A percentile compares a stretch with the other conserved stretches of the same genome.
Evolutionary conservation across 2,329 filamentous ascomycete species (phyloP).

Genomic region (Colletotrichum noveboracense): DNA sequence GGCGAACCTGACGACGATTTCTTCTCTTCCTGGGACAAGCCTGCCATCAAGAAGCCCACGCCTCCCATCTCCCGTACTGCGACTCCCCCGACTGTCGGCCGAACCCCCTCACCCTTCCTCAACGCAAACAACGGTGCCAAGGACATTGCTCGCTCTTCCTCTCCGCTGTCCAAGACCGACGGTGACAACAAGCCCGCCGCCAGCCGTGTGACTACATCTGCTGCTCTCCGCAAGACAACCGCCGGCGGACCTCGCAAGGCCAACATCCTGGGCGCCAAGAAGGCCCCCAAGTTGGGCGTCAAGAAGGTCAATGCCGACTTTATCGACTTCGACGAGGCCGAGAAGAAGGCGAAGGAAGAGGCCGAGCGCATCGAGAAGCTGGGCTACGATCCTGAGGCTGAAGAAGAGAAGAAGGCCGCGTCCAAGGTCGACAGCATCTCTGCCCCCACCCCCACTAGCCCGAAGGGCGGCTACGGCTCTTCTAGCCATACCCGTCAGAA

Average conservation of each 20-base stretch:
- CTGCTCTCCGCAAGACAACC: conserved; percentile 80
- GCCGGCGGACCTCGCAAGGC: conserved; percentile 75
- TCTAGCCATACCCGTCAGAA: conserved; percentile 62
- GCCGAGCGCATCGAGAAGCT: conserved; percentile 94
- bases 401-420: conserved; percentile 57
- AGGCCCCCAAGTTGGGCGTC: conserved; percentile 82
- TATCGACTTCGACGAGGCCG: conserved; percentile 96
- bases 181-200: conserved; percentile 62
- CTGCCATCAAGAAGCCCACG: conserved; percentile 92
- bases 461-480: conserved; percentile 67
- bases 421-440: conserved; percentile 65
- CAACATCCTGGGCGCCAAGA: conserved; percentile 87
- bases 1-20: conserved; percentile 90
- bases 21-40: conserved; percentile 99
- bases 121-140: conserved; percentile 77
- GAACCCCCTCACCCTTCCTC: conserved; percentile 89
- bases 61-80: conserved; percentile 90
- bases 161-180: conserved; percentile 74
- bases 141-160: conserved; percentile 77
- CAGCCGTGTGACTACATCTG: conserved; percentile 76
- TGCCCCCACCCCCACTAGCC: conserved; percentile 77
- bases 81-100: conserved; percentile 81
- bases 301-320: conserved; percentile 85
- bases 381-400: conserved; percentile 92
- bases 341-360: conserved; percentile 97